Conservation (phyloP, 345 rosid species). For the Psidium guajava region DNA sequence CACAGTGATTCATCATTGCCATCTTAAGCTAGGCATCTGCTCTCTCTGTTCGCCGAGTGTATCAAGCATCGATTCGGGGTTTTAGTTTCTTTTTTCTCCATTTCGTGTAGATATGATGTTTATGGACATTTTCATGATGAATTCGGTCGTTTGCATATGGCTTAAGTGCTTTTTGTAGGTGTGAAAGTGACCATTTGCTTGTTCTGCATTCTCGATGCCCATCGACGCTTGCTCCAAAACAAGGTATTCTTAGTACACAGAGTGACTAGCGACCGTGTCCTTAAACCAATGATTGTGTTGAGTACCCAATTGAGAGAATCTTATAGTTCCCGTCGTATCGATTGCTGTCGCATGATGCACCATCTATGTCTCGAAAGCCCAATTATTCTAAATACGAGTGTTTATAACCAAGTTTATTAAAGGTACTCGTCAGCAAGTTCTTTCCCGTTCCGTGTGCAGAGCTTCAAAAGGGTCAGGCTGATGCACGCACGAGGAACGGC, state of each 20-base stretch:
- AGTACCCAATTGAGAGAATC: no score
- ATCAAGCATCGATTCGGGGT: fast-evolving
- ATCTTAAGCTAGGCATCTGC: neutral
- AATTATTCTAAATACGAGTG: neutral
- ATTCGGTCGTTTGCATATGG: neutral
- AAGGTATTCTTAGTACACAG: neutral
- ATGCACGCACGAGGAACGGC: neutral
- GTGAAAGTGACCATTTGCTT: neutral
- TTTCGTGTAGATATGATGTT: neutral
- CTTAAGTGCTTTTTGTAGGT: neutral
- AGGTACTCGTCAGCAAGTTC: neutral
- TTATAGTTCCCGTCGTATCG: neutral
- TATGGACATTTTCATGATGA: neutral
- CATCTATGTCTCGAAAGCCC: neutral
- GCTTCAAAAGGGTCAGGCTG: neutral
- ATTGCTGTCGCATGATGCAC: neutral
- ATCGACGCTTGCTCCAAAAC: neutral
- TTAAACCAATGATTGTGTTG: neutral
- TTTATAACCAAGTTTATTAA: neutral
- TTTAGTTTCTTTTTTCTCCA: neutral
- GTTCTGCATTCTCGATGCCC: neutral
- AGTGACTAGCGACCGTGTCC: neutral
- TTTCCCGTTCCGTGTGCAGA: neutral
- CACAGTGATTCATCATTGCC: neutral
- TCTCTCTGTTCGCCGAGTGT: neutral